Conservation (phyloP, 129 eudicot genomes). For the Flaveria trinervia region DNA sequence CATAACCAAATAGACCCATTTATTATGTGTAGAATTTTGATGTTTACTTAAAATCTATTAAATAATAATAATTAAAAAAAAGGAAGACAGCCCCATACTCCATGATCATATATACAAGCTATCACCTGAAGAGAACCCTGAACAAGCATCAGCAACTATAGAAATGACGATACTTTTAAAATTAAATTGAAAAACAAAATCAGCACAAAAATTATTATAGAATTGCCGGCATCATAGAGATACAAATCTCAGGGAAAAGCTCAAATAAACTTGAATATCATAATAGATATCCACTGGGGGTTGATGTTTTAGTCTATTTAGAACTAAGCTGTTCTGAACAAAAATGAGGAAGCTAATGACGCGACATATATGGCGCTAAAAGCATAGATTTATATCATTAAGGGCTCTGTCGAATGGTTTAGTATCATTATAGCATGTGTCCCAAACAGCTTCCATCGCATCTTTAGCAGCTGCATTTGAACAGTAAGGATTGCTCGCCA, state of each 20-base stretch:
- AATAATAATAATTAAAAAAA: background rate
- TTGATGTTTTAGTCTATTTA: background rate
- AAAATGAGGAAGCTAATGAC: background rate
- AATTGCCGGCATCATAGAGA: conserved; percentile 15
- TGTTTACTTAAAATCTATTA: background rate
- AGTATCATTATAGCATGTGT: conserved; percentile 91
- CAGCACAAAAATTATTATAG: background rate
- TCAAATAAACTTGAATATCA: conserved; percentile 13
- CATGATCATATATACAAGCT: background rate
- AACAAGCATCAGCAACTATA: background rate
- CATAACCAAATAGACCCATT: too few relatives aligned
- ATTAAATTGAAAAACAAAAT: background rate
- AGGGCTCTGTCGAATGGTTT: conserved; percentile 88
- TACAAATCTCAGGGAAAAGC: conserved; percentile 9
- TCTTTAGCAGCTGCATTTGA: conserved; percentile 76
- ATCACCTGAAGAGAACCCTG: background rate
- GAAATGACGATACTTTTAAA: background rate
- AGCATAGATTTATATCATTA: conserved; percentile 20
- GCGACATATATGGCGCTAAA: background rate
- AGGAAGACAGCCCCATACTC: conserved; percentile 5
- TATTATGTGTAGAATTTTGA: conserved; percentile 34
- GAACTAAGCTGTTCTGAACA: background rate
- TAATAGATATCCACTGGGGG: background rate
- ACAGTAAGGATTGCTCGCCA: conserved; percentile 56
- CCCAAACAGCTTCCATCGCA: conserved; percentile 99